Conservation (phyloP, 1,139 yeast species). For the Candida dubliniensis region DNA sequence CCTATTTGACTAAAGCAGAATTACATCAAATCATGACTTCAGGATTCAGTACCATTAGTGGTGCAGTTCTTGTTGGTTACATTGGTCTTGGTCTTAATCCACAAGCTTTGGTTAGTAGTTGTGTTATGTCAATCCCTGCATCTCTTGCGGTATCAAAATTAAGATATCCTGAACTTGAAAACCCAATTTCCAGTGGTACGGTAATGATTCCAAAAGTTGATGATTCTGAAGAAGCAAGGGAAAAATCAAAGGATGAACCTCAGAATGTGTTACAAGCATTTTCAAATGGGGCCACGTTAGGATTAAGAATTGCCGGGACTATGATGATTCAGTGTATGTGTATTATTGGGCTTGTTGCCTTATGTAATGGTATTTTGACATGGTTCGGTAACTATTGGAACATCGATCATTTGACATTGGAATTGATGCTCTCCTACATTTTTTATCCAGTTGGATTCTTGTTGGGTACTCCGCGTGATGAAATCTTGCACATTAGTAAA, state of each 20-base stretch:
- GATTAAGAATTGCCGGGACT: constrained; percentile 59
- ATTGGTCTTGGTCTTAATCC: constrained; percentile 65
- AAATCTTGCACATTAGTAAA: constrained; percentile 50
- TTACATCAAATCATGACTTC: constrained; percentile 66
- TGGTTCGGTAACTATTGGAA: constrained; percentile 71
- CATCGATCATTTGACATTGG: constrained; percentile 51
- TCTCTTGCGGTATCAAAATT: constrained; percentile 64
- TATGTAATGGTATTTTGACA: constrained; percentile 56
- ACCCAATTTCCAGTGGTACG: constrained; percentile 52
- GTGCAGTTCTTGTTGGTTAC: constrained; percentile 65
- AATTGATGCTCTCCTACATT: constrained; percentile 58
- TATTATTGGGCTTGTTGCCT: constrained; percentile 62
- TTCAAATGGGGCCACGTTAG: constrained; percentile 62
- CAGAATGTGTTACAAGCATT: constrained; percentile 65
- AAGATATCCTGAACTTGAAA: constrained; percentile 62
- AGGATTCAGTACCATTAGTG: constrained; percentile 68
- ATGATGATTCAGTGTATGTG: constrained; percentile 63
- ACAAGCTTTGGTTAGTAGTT: constrained; percentile 63
- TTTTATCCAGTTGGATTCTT: constrained; percentile 64
- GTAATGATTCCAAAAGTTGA: constrained; percentile 46
- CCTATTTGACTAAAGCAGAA: constrained; percentile 62
- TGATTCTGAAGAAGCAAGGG: constrained; percentile 29
- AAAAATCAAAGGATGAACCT: constrained; percentile 34
- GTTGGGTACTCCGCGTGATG: constrained; percentile 60
- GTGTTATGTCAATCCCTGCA: constrained; percentile 74